Evolutionary conservation across 768 basidiomycete genomes (phyloP), one percentile per base, ranked within the genome.

Genomic region (Myochromella boudieri): DNA sequence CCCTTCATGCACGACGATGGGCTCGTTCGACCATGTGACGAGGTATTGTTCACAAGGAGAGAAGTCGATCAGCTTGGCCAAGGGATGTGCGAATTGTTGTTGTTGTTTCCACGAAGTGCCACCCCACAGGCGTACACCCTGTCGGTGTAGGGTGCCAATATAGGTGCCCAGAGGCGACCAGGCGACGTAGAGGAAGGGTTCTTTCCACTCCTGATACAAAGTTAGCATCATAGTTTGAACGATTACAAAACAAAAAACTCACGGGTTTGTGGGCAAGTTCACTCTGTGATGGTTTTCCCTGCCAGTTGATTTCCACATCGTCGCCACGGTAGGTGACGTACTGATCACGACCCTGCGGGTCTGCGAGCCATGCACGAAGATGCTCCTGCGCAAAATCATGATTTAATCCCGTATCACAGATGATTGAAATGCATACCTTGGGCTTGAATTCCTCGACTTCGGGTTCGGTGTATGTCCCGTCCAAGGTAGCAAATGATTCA

Each of bases 141-240:
- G 94, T 31, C 92, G 83, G 64, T 97, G 95, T 37, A 97, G 79
- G 1, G 95, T 94, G 29, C 93, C 87, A 52, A 98, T 76, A 62
- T 87, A 91, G n/a, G 95, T 97, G 26, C 97, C 97, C 43, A 87
- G 76, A 15, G 95, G 95, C 17, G 97, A 98, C 97, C 97, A 99
- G 24, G 89, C 87, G 15, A 93, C 85, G 68, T 95, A 99, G 41
- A 95, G 80, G 61, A 79, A 77, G n/a, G n/a, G n/a, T 47, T 98
- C 94, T 60, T 91, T 97, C 93, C 97, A 97, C 63, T 89, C 87
- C 91, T 92, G 59, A 3, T 32, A 37, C 28, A 48, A 20, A 32
- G 48, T 53, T 53, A 55, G 49, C 22, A 32, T 53, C 54, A 17
- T 61, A 39, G 17, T 49, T 25, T 6, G 39, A 39, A 29, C n/a